Evolutionary conservation across 805 yeast genomes (phyloP).

Genomic region (Saccharomycopsis sp.): DNA sequence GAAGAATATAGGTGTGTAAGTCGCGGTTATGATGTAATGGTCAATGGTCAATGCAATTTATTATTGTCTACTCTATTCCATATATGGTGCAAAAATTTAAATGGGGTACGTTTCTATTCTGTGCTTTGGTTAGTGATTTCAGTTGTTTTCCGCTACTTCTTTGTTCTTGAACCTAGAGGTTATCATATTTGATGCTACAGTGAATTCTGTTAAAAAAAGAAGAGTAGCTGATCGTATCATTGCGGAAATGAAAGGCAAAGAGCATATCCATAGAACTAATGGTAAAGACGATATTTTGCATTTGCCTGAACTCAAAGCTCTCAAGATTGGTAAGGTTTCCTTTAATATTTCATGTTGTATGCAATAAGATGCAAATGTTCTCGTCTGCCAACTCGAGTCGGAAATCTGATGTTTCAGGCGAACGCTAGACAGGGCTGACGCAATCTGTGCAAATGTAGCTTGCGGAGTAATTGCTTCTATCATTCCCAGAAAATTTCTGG

Average conservation of each 20-base stretch:
- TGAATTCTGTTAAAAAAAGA: slow-evolving; percentile 11
- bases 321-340: no score
- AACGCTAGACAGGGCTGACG: no score
- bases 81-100: slow-evolving; percentile 38
- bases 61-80: slow-evolving; percentile 40
- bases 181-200: slow-evolving; percentile 7
- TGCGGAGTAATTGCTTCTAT: no score
- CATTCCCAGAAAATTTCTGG: no score
- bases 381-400: no score
- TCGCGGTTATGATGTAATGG: slow-evolving; percentile 42
- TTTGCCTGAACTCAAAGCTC: no score
- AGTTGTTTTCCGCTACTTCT: slow-evolving; percentile 44
- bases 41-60: slow-evolving; percentile 47
- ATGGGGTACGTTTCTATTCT: slow-evolving; percentile 41
- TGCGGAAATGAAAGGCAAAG: slow-evolving; percentile 8
- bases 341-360: no score
- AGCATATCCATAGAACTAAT: slow-evolving; percentile 2
- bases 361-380: no score
- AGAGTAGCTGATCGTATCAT: slow-evolving; percentile 9
- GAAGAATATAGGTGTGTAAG: slow-evolving; percentile 37
- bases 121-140: slow-evolving; percentile 29
- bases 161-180: slow-evolving; percentile 30
- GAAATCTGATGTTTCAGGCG: no score
- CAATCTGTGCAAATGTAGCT: no score
- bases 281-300: slow-evolving; percentile 6